These are phyloP conservation scores for Hypsizygus marmoreus DNA, from an alignment of 768 basidiomycete species.

Conservation along the genomic window DNA sequence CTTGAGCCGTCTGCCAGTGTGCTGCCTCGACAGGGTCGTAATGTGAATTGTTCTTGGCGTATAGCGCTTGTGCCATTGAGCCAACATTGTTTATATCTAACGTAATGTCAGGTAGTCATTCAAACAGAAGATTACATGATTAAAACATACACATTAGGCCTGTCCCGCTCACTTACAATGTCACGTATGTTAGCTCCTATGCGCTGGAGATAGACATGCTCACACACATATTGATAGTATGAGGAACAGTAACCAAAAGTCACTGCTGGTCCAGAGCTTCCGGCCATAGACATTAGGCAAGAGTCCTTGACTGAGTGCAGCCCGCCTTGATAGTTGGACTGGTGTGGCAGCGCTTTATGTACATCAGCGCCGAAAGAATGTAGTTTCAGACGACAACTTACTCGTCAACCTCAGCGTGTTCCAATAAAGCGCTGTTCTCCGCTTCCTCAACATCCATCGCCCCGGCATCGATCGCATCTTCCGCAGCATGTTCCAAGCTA, in stretches of 20 bases:
- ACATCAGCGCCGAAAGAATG: neutral
- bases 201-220: constrained; percentile 20
- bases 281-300: constrained; percentile 24
- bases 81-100: constrained; percentile 82
- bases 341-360: neutral
- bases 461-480: constrained; percentile 15
- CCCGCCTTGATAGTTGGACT: constrained; percentile 11
- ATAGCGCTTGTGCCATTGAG: constrained; percentile 68
- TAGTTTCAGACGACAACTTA: neutral
- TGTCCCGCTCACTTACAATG: constrained; percentile 60
- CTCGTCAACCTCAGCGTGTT: constrained; percentile 6
- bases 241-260: constrained; percentile 37
- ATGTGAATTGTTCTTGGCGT: constrained; percentile 54
- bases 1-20: constrained; percentile 82
- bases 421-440: constrained; percentile 5
- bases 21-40: constrained; percentile 72
- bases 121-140: no score
- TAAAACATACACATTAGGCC: constrained; percentile 70
- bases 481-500: constrained; percentile 22
- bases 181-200: neutral
- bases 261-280: constrained; percentile 18
- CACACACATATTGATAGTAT: constrained; percentile 60
- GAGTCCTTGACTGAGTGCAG: constrained; percentile 17
- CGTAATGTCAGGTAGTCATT: constrained; percentile 9
- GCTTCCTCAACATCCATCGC: constrained; percentile 9